Base-by-base conservation (phyloP, 768 basidiomycete species). In the Boletus patriciae region DNA sequence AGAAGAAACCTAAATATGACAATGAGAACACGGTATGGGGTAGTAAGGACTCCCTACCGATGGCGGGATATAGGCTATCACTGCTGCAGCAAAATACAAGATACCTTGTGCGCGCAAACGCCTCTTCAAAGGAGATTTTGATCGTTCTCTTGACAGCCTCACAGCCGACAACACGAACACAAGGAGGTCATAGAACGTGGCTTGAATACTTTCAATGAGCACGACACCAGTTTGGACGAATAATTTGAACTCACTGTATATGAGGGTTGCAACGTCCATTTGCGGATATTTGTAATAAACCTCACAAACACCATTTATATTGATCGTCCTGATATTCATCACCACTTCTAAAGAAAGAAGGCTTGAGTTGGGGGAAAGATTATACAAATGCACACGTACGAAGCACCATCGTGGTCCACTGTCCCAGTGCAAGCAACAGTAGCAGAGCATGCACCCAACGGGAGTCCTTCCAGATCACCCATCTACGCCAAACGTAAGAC, bases 391-490 rank as follows among this genome's bases (percentile, higher is more conserved):
- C 19, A 15, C 7, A n/a, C 62, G 21, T 46, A 67, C 69, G 43
- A 2, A 55, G 1, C 0, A 38, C 36, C 16, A 70, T 37, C 15
- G 63, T 15, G 29, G 31, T 4, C 60, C 63, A 70, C 15, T 70
- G 68, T 13, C 55, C 70, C 3, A 70, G 27, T 4, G 54, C 18
- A 13, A 59, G 36, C 10, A 67, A 6, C n/a, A 36, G 6, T 0
- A 71, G 47, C 6, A 70, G 33, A 7, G 9, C 31, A 4, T 48
- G 49, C 6, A 71, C 50, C 13, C n/a, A 29, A 31, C 48, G 48
- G 16, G 57, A 57, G 12, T 52, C 52, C 42, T 50, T 69, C 69
- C 69, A 70, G n/a, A 70, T 54, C 10, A 63, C 12, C 67, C 65
- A 69, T 38, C 67, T 71, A 52, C 9, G 9, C 18, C 4, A 33